Conservation (phyloP, 352 stramenopile genomes). For the Phytopythium aichiense region DNA sequence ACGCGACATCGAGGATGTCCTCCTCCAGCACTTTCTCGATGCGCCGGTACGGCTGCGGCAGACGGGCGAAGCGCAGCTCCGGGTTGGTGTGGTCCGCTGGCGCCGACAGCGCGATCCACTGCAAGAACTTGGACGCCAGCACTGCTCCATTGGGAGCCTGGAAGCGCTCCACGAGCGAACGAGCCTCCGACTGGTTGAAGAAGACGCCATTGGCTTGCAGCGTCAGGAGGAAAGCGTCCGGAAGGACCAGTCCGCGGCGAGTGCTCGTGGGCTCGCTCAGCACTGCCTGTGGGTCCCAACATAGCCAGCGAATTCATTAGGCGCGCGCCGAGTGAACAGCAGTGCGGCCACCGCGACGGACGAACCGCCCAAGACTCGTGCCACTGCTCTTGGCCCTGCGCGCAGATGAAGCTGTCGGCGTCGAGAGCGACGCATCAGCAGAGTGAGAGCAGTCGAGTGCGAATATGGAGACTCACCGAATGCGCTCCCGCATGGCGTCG, state of each 20-base stretch:
- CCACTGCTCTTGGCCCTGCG: slow-evolving; percentile 36
- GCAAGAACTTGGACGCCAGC: slow-evolving; percentile 34
- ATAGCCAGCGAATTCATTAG: neutral
- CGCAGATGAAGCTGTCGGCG: slow-evolving; percentile 23
- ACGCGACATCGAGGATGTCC: slow-evolving; percentile 57
- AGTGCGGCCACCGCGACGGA: neutral
- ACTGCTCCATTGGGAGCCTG: slow-evolving; percentile 36
- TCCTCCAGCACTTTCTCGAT: slow-evolving; percentile 60
- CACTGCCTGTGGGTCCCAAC: slow-evolving; percentile 16
- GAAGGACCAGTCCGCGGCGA: slow-evolving; percentile 30
- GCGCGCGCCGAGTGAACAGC: neutral
- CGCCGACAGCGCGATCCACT: slow-evolving; percentile 46
- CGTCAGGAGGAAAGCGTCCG: slow-evolving; percentile 41
- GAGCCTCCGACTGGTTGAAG: slow-evolving; percentile 20
- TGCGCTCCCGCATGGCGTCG: slow-evolving; percentile 19
- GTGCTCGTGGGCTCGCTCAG: slow-evolving; percentile 24
- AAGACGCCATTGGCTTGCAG: slow-evolving; percentile 43
- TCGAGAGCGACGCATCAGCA: neutral
- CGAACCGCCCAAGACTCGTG: slow-evolving; percentile 30
- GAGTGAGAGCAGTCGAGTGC: neutral
- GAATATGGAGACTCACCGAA: slow-evolving; percentile 16
- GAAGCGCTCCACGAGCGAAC: slow-evolving; percentile 40
- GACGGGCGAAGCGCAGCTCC: slow-evolving; percentile 44
- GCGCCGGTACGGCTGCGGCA: slow-evolving; percentile 67
- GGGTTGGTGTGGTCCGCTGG: slow-evolving; percentile 60